Evolutionary conservation across 768 basidiomycete genomes (phyloP).

Genomic region (Cyathus striatus): DNA sequence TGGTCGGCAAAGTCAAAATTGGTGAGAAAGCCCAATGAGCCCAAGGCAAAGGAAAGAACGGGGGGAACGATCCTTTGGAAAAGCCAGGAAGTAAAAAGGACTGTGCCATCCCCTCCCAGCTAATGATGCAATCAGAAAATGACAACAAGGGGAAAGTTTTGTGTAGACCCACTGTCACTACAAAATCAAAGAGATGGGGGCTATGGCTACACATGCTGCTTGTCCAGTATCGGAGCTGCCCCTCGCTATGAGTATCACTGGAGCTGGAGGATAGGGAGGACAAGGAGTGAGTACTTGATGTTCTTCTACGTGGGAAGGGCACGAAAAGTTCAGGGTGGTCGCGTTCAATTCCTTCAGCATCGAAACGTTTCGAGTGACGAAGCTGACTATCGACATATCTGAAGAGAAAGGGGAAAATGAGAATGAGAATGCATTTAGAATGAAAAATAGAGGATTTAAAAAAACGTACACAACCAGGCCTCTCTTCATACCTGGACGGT

Average conservation of each 20-base stretch:
- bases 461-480: conserved; percentile 85
- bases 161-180: conserved; percentile 78
- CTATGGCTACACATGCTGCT: conserved; percentile 89
- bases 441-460: no score
- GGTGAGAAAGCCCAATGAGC: conserved; percentile 95
- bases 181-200: conserved; percentile 95
- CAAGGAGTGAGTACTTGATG: conserved; percentile 60
- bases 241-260: conserved; percentile 55
- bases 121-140: conserved; percentile 23
- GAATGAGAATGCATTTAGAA: conserved; percentile 6
- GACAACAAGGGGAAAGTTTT: background rate
- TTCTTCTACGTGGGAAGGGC: conserved; percentile 70
- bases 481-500: conserved; percentile 52
- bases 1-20: conserved; percentile 93
- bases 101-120: conserved; percentile 98
- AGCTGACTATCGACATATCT: conserved; percentile 96
- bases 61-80: conserved; percentile 99
- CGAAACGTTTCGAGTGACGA: conserved; percentile 84
- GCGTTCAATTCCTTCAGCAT: conserved; percentile 81
- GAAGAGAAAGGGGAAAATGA: conserved; percentile 8
- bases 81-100: conserved; percentile 97
- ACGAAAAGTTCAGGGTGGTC: conserved; percentile 87
- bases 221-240: conserved; percentile 97
- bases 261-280: conserved; percentile 51
- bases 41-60: conserved; percentile 93